Percentiles rank a stretch among this genome's conserved stretches.
Conservation (phyloP, 1,139 yeast species). For the Pichia sp. region DNA sequence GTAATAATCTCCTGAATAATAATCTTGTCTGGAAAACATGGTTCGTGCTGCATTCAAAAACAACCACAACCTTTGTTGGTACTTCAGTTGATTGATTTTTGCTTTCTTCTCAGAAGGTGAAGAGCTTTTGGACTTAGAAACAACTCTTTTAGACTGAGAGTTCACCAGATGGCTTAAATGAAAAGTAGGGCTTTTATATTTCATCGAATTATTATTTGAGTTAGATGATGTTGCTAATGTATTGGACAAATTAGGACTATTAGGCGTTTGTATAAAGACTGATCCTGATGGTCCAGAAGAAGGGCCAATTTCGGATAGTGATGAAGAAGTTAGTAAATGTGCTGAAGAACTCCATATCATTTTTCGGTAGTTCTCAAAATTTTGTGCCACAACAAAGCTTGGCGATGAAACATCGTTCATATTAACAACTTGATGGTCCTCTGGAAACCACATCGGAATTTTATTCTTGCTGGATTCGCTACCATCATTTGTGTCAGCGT, state of each 20-base stretch:
- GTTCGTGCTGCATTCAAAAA: conserved; percentile 59
- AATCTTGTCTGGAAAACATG: conserved; percentile 44
- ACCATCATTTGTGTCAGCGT: background rate
- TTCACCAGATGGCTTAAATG: conserved; percentile 17
- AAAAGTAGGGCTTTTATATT: background rate
- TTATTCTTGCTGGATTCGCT: conserved; percentile 10
- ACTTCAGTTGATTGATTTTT: conserved; percentile 20
- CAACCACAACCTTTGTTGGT: conserved; percentile 65
- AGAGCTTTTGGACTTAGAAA: conserved; percentile 2
- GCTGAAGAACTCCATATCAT: conserved; percentile 36
- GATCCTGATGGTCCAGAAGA: background rate
- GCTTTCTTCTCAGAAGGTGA: conserved; percentile 18
- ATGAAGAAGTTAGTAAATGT: background rate
- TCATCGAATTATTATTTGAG: background rate
- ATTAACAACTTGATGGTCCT: conserved; percentile 28
- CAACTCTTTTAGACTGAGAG: background rate
- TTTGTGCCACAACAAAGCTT: conserved; percentile 46
- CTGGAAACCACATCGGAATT: conserved; percentile 30
- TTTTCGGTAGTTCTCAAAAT: conserved; percentile 51
- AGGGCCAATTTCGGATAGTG: background rate
- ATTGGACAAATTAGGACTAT: background rate
- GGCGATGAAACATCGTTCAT: conserved; percentile 33
- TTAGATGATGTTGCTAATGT: background rate
- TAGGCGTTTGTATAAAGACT: background rate
- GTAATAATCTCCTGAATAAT: conserved; percentile 36